phyloP scores from a whole-genome alignment of 2,329 filamentous ascomycete genomes.

The Escovopsis sp. region DNA sequence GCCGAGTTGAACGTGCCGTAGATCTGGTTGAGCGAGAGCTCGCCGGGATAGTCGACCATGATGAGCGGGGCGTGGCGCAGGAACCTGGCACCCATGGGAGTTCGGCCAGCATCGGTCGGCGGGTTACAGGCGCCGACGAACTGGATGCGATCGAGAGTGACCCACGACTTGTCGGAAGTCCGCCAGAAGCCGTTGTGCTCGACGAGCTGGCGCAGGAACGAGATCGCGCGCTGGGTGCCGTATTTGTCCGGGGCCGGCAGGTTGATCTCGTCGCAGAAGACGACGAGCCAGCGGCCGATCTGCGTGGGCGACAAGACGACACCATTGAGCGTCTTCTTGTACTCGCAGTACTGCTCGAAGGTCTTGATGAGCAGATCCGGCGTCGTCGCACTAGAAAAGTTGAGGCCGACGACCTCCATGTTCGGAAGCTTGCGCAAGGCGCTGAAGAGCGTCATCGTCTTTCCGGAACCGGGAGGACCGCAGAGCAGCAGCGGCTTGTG shows the following conservation, averaged over 20 bases:
- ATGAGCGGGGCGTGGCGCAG: slow-evolving; percentile 92
- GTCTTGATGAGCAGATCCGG: slow-evolving; percentile 97
- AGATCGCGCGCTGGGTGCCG: slow-evolving; percentile 91
- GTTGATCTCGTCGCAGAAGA: slow-evolving; percentile 99
- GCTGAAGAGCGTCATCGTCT: slow-evolving; percentile 99
- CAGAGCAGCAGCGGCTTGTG: slow-evolving; percentile 95
- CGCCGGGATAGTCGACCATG: slow-evolving; percentile 98
- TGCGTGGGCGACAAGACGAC: slow-evolving; percentile 92
- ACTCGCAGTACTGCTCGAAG: slow-evolving; percentile 98
- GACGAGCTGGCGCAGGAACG: slow-evolving; percentile 90
- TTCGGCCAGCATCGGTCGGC: slow-evolving; percentile 91
- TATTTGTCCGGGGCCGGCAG: slow-evolving; percentile 95
- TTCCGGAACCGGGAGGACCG: slow-evolving; percentile 94
- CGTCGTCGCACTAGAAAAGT: slow-evolving; percentile 97
- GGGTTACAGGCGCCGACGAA: slow-evolving; percentile 99
- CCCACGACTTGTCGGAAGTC: slow-evolving; percentile 94
- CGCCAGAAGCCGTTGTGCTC: slow-evolving; percentile 99
- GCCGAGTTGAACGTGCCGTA: slow-evolving; percentile 97
- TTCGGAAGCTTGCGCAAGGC: slow-evolving; percentile 91
- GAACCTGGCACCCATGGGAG: slow-evolving; percentile 83
- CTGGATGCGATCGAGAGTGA: slow-evolving; percentile 91
- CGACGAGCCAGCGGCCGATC: slow-evolving; percentile 91
- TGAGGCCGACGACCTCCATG: slow-evolving; percentile 97
- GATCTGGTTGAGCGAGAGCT: slow-evolving; percentile 87
- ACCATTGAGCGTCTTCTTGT: slow-evolving; percentile 95